Conservation (phyloP, 2,329 filamentous ascomycete genomes). For the Ceratocystis lukuohia region DNA sequence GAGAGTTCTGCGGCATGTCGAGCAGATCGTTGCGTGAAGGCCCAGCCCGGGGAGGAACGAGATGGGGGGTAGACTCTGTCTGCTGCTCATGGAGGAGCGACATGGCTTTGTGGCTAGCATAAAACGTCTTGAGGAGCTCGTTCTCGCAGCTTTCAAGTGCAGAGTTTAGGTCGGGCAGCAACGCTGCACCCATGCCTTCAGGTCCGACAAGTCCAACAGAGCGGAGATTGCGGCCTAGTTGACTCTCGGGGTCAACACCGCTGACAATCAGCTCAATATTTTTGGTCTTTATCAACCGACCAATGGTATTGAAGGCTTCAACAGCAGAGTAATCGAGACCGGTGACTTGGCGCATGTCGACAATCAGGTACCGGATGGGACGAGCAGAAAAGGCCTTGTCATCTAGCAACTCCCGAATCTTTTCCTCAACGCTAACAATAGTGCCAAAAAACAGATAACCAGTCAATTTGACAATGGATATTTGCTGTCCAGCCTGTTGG, state of each 20-base stretch:
- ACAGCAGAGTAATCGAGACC: constrained; percentile 93
- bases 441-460: constrained; percentile 98
- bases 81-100: constrained; percentile 27
- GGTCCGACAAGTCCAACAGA: constrained; percentile 65
- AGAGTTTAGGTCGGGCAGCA: constrained; percentile 83
- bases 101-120: constrained; percentile 52
- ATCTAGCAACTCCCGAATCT: constrained; percentile 67
- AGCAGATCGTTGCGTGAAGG: constrained; percentile 21
- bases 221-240: constrained; percentile 63
- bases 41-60: constrained; percentile 34
- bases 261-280: constrained; percentile 72
- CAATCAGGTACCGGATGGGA: constrained; percentile 77
- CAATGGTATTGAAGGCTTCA: constrained; percentile 87
- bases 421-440: constrained; percentile 86
- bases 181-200: constrained; percentile 57
- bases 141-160: constrained; percentile 93
- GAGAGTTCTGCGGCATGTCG: constrained; percentile 53
- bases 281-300: constrained; percentile 64
- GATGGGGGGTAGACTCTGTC: constrained; percentile 32
- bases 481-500: constrained; percentile 72
- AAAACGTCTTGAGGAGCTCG: constrained; percentile 70
- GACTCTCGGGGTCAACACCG: constrained; percentile 61
- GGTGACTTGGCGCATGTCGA: constrained; percentile 80
- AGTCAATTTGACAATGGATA: constrained; percentile 78
- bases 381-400: constrained; percentile 64